A percentile compares a stretch with the other conserved stretches of the same genome.
phyloP scores from a whole-genome alignment of 805 yeast species.

The Cyberlindnera bimundalis region DNA sequence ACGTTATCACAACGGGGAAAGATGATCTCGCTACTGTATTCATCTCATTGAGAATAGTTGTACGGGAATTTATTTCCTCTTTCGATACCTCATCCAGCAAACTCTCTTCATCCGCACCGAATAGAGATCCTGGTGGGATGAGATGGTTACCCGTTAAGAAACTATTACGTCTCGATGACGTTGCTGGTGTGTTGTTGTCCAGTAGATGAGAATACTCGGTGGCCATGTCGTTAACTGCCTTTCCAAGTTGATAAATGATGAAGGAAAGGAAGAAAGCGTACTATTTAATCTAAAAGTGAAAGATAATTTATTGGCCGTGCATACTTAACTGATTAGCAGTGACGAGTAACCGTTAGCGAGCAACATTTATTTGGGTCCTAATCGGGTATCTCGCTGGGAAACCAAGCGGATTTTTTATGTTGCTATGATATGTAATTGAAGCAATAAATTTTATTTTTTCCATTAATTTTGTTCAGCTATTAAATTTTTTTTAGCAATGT shows the following conservation, averaged over 20 bases:
- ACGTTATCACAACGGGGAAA: conserved; percentile 25
- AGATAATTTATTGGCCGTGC: too few species aligned
- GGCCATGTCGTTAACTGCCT: too few species aligned
- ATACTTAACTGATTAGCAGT: too few species aligned
- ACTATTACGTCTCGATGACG: not conserved
- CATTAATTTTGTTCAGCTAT: too few species aligned
- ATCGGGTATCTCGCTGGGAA: too few species aligned
- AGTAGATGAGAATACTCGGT: not conserved
- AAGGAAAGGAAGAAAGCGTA: not conserved
- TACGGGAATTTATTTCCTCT: conserved; percentile 17
- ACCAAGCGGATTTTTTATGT: too few species aligned
- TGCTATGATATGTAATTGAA: not conserved
- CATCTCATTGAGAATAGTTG: conserved; percentile 18
- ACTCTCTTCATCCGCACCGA: conserved; percentile 7
- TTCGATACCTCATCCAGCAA: conserved; percentile 17
- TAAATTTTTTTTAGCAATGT: too few species aligned
- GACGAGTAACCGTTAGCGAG: too few species aligned
- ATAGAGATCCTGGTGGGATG: not conserved
- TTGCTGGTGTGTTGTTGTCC: not conserved
- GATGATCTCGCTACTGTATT: conserved; percentile 19
- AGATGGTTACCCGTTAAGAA: not conserved
- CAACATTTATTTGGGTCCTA: too few species aligned
- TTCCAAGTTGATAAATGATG: too few species aligned
- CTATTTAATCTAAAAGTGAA: too few species aligned
- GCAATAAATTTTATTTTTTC: too few species aligned